Evolutionary conservation across 2,329 filamentous ascomycete species (phyloP).

Genomic region (Clonostachys byssicola): DNA sequence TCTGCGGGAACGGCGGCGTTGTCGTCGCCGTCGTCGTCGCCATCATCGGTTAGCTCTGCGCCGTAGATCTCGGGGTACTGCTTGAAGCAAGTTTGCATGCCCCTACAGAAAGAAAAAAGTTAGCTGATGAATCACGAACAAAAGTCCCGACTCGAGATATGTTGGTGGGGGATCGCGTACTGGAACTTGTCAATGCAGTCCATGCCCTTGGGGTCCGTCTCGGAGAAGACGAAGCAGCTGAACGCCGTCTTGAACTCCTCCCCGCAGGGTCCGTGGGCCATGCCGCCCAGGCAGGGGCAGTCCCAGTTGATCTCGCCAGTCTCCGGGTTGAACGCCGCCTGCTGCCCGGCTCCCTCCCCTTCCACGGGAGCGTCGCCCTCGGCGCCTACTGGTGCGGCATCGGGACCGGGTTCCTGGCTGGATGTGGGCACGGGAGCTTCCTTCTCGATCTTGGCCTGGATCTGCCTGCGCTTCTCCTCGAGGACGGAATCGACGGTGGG

Average conservation of each 20-base stretch:
- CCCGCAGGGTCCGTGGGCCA: constrained; percentile 94
- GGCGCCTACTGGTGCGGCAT: constrained; percentile 10
- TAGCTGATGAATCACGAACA: not conserved
- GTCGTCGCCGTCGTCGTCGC: constrained; percentile 25
- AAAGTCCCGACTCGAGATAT: not conserved
- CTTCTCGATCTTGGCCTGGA: constrained; percentile 17
- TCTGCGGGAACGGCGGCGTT: constrained; percentile 1
- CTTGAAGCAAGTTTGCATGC: constrained; percentile 97
- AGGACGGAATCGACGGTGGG: constrained; percentile 65
- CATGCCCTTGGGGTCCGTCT: constrained; percentile 94
- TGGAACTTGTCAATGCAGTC: constrained; percentile 98
- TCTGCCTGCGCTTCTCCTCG: constrained; percentile 55
- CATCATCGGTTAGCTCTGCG: constrained; percentile 78
- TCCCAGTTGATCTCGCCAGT: constrained; percentile 99
- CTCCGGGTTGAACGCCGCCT: constrained; percentile 96
- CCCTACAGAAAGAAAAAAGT: constrained; percentile 42
- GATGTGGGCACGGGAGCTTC: constrained; percentile 14
- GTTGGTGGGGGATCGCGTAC: constrained; percentile 44
- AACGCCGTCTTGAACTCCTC: constrained; percentile 95
- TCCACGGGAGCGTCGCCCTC: constrained; percentile 40
- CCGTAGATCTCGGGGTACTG: constrained; percentile 91
- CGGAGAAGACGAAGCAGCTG: constrained; percentile 96
- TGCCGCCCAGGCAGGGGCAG: constrained; percentile 93
- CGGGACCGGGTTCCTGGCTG: constrained; percentile 2
- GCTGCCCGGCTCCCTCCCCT: constrained; percentile 77